Percentiles rank a stretch among this genome's conserved stretches.
Evolutionary conservation across 2,329 filamentous ascomycete genomes (phyloP).

Genomic region (Neonectria ditissima): DNA sequence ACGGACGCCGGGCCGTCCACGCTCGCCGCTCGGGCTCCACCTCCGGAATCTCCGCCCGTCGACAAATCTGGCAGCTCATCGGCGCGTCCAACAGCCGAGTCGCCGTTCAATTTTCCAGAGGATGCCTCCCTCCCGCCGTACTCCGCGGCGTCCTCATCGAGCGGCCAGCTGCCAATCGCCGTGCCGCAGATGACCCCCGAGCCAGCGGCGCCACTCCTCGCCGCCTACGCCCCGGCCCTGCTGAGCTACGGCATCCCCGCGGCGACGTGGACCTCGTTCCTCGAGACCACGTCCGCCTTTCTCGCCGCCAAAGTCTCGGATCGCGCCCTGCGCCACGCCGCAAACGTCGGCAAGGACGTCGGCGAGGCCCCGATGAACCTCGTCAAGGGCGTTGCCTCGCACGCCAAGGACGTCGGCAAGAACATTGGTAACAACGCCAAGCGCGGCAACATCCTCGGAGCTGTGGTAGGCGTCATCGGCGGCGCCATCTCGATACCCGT

Average conservation of each 20-base stretch:
- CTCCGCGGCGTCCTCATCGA: slow-evolving; percentile 31
- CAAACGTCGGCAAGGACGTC: slow-evolving; percentile 54
- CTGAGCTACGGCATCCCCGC: slow-evolving; percentile 53
- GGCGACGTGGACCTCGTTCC: slow-evolving; percentile 50
- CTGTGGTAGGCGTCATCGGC: slow-evolving; percentile 50
- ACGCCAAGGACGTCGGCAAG: slow-evolving; percentile 53
- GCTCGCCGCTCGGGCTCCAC: background rate
- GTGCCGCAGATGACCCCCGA: slow-evolving; percentile 54
- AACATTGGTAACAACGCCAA: slow-evolving; percentile 52
- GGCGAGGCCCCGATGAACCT: slow-evolving; percentile 51
- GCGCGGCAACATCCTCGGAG: slow-evolving; percentile 55
- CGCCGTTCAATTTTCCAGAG: slow-evolving; percentile 56
- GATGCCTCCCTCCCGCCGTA: slow-evolving; percentile 49
- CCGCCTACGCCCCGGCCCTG: slow-evolving; percentile 53
- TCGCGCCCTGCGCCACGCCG: slow-evolving; percentile 57
- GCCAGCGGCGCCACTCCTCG: slow-evolving; percentile 53
- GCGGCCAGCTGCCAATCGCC: slow-evolving; percentile 50
- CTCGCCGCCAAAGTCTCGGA: slow-evolving; percentile 58
- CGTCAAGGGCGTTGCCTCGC: slow-evolving; percentile 51
- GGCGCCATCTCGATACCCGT: slow-evolving; percentile 56
- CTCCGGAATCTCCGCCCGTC: background rate
- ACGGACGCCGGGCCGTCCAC: background rate
- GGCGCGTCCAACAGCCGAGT: slow-evolving; percentile 46
- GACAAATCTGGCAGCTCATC: background rate
- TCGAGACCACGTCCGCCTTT: slow-evolving; percentile 59